These are phyloP conservation scores for Arachis hypogaea DNA, from an alignment of 306 rosid genomes.

Conservation along the genomic window DNA sequence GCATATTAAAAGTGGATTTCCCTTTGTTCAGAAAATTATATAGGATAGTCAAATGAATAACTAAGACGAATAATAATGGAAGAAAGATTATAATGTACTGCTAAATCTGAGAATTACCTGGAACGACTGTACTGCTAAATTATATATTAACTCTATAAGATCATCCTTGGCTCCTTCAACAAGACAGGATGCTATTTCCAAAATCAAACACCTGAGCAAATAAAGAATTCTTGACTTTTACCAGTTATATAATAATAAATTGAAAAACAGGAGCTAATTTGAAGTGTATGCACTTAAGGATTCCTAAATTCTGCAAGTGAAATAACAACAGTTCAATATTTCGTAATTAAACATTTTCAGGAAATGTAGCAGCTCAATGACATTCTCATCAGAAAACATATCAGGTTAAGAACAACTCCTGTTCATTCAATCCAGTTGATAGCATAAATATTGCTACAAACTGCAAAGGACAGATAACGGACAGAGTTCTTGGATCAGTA, in stretches of 20 bases:
- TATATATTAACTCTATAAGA: conserved; percentile 71
- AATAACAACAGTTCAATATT: not conserved
- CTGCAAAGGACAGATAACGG: too few relatives aligned
- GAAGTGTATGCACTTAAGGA: not conserved
- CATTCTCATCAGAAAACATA: not conserved
- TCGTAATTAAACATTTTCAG: not conserved
- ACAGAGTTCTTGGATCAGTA: too few relatives aligned
- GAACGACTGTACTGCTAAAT: conserved; percentile 54
- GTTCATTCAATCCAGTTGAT: conserved; percentile 14
- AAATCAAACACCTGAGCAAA: conserved; percentile 58
- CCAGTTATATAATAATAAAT: conserved; percentile 29
- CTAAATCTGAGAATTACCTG: conserved; percentile 57
- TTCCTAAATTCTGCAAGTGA: conserved; percentile 20
- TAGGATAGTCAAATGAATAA: conserved; percentile 19
- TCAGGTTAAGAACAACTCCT: conserved; percentile 5
- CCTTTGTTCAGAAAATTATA: conserved; percentile 22
- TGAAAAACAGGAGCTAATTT: conserved; percentile 23
- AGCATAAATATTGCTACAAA: too few relatives aligned
- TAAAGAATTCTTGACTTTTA: conserved; percentile 24
- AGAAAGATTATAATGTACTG: conserved; percentile 14
- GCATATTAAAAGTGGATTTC: conserved; percentile 33
- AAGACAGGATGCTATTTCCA: conserved; percentile 81
- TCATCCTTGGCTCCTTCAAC: conserved; percentile 75
- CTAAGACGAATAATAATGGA: conserved; percentile 4
- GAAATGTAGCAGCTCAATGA: conserved; percentile 15